Base-by-base conservation (phyloP, 208 protist genomes). In the Trypanosoma cruzi region DNA sequence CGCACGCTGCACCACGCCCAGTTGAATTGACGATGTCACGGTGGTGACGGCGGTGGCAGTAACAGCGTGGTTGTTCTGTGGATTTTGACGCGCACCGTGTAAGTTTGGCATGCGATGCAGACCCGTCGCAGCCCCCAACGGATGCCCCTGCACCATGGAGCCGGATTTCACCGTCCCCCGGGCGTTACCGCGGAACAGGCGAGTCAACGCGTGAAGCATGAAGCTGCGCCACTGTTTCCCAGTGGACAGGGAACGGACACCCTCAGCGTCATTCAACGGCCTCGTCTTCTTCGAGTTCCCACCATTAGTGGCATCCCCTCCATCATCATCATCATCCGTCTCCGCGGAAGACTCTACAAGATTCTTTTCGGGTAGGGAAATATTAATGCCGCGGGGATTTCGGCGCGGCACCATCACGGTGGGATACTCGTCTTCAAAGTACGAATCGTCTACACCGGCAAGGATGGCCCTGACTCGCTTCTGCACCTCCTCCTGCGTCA, bases 361-460 rank as follows among this genome's bases (percentile, higher is more conserved):
- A 49, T 61, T 59, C 36, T 24, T 36, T 2, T 59, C 53, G 0
- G 29, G 29, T 13, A 26, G 20, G 16, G 53, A 68, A 28, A n/a
- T n/a, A n/a, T n/a, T 8, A 61, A 16, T 29, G 32, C 20, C 3
- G 26, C 34, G 6, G 16, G 16, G 22, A 18, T 20, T 52, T 49
- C 22, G 32, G 16, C 24, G 50, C 11, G 64, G 50, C 18, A 61
- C n/a, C 29, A 22, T 49, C 24, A 68, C 40, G 20, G 56, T 36
- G 14, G 83, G 83, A 34, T 81, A 82, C 56, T 42, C 24, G 40
- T 56, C n/a, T n/a, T n/a, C 73, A 68, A 82, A 80, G 55, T 86
- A 85, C 22, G 49, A 50, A 0, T 66, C 69, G 7, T 72, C 58
- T 14, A 67, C 71, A 18, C 26, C 32, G 7, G 29, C 48, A 24